phyloP scores from a whole-genome alignment of 345 rosid species.

The Gossypium turneri region DNA sequence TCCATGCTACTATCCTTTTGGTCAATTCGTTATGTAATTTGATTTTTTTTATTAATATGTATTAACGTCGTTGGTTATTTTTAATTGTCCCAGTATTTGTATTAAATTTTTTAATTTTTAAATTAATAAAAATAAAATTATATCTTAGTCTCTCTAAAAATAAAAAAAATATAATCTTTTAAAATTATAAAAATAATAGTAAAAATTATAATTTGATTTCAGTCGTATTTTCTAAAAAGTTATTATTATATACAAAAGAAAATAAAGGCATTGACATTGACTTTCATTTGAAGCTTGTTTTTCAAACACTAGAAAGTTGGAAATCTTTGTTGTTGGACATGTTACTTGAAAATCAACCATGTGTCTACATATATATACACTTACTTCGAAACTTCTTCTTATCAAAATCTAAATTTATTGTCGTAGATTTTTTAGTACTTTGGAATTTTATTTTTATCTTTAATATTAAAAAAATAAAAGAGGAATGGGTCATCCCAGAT shows the following conservation, averaged over 20 bases:
- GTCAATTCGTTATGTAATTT: neutral
- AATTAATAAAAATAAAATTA: no score
- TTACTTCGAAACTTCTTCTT: constrained; percentile 1
- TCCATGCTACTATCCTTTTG: constrained; percentile 13
- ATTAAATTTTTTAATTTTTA: no score
- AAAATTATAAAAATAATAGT: no score
- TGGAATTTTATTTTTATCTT: neutral
- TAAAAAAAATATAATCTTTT: no score
- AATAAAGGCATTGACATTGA: neutral
- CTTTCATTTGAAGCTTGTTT: neutral
- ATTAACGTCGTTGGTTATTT: neutral
- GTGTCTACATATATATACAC: neutral
- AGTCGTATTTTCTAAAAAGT: no score
- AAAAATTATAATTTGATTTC: no score
- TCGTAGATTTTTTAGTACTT: neutral
- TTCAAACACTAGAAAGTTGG: neutral
- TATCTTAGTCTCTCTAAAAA: no score
- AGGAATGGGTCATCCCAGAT: neutral
- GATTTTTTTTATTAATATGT: neutral
- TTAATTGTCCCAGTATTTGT: no score
- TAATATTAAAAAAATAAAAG: neutral
- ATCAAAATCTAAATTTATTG: neutral
- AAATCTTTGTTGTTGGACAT: neutral
- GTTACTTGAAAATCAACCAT: constrained; percentile 2
- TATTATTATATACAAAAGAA: no score